Percentiles rank a stretch among this genome's conserved stretches.
Conservation (phyloP, 169 alveolate genomes). For the Plasmodium falciparum region DNA sequence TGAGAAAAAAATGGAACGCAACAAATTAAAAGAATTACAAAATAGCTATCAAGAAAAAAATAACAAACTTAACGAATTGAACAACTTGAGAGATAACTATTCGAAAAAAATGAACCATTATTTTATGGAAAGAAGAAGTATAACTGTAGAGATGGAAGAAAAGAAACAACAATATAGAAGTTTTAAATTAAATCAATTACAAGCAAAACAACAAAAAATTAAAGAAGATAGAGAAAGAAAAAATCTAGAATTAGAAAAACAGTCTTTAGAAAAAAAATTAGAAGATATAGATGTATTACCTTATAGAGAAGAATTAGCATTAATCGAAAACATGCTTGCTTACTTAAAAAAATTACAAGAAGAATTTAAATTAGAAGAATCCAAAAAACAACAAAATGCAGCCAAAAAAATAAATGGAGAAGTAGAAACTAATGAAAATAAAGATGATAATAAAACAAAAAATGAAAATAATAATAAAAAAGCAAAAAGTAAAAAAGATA, state of each 20-base stretch:
- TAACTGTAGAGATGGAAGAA: conserved; percentile 70
- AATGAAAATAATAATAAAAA: conserved; percentile 61
- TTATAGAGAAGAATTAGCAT: conserved; percentile 71
- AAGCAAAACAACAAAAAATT: conserved; percentile 63
- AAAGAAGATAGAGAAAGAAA: conserved; percentile 75
- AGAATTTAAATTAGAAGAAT: conserved; percentile 42
- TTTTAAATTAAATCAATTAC: conserved; percentile 43
- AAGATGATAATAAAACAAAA: conserved; percentile 23
- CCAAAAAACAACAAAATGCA: conserved; percentile 35
- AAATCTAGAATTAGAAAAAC: conserved; percentile 63
- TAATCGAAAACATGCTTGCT: conserved; percentile 64
- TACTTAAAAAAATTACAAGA: conserved; percentile 64
- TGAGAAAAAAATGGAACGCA: conserved; percentile 53
- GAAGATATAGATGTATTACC: conserved; percentile 70
- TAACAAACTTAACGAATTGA: conserved; percentile 52
- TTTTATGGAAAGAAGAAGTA: conserved; percentile 65
- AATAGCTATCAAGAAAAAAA: conserved; percentile 71
- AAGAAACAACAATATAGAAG: conserved; percentile 62
- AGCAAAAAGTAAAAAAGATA: conserved; percentile 80
- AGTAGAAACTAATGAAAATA: conserved; percentile 11
- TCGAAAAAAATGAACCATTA: conserved; percentile 74
- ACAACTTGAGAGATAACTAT: conserved; percentile 50
- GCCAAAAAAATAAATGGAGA: conserved; percentile 59
- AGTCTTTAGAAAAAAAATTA: conserved; percentile 37
- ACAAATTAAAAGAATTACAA: conserved; percentile 66